Base-by-base conservation (phyloP, 2,329 filamentous ascomycete species). In the Cordyceps javanica region DNA sequence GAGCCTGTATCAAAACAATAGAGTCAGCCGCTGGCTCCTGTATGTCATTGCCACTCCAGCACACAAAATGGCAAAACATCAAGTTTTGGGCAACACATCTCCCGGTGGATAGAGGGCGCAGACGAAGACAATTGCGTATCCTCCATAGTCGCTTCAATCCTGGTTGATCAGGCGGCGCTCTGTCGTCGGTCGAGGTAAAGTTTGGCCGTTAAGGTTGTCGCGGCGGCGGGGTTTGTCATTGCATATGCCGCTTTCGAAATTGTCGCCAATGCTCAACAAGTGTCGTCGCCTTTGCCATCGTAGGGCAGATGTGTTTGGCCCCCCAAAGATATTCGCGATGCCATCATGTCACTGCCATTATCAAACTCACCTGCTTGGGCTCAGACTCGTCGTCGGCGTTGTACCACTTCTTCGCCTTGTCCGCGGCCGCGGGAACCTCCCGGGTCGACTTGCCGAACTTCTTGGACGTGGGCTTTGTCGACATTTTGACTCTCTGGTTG, bases 381-480 rank as follows among this genome's bases (percentile, higher is more conserved):
- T 88, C 81, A 76, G 84, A 75, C 75, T 93, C 89, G 79, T 97
- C 93, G 78, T 95, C 89, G 75, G 91, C 90, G 77, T 91, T 90
- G 83, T 99, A 99, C 91, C 93, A 99, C 84, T 97, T 97, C 85
- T 90, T 87, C 73, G 93, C 93, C 90, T 95, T 96, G 80, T 96
- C 86, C 75, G 83, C 82, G 78, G 83, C 78, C 79, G 89, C 86
- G 77, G 90, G 91, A 78, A 97, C 88, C 78, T 88, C 85, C 82
- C 93, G 88, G 82, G 90, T 89, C 81, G 90, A 90, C 86, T 94
- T 94, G 82, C 91, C 91, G 85, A 96, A 97, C 85, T 89, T 93
- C 90, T 96, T 96, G 74, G 87, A 90, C 80, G 84, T 81, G 72
- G 79, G 78, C 85, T 88, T 87, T 70, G 80, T 79, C 82, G 87